Evolutionary conservation across 2,329 filamentous ascomycete species (phyloP).

Genomic region (Colletotrichum acutatum): DNA sequence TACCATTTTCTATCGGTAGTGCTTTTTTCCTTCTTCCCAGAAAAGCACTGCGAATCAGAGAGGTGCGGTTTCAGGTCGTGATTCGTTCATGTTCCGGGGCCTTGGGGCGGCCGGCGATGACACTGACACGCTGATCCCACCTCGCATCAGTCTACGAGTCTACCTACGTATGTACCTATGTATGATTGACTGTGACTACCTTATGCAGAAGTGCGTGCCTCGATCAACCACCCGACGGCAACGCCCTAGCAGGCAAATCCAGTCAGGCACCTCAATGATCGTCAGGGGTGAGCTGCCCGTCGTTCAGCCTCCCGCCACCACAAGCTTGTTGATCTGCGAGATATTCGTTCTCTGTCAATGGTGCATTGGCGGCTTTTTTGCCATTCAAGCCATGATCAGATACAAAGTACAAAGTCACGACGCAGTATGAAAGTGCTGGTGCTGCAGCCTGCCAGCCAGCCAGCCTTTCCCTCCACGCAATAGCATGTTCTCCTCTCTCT

Average conservation of each 20-base stretch:
- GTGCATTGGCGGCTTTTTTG: neutral
- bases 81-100: neutral
- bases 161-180: too few relatives aligned
- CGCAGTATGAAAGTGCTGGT: neutral
- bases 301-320: neutral
- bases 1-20: neutral
- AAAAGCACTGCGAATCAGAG: neutral
- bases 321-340: neutral
- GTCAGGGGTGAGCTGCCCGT: conserved; percentile 14
- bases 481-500: neutral
- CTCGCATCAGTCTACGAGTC: neutral
- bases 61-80: conserved; percentile 3
- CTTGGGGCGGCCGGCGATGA: neutral
- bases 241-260: neutral
- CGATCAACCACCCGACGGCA: neutral
- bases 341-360: neutral
- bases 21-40: too few relatives aligned
- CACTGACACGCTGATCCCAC: neutral
- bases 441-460: neutral
- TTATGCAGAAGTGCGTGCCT: neutral
- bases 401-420: too few relatives aligned
- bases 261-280: conserved; percentile 9
- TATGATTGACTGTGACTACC: neutral
- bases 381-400: too few relatives aligned
- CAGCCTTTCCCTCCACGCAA: neutral